Conservation (phyloP, 2,329 filamentous ascomycete species). For the Akanthomyces uredinophilus region DNA sequence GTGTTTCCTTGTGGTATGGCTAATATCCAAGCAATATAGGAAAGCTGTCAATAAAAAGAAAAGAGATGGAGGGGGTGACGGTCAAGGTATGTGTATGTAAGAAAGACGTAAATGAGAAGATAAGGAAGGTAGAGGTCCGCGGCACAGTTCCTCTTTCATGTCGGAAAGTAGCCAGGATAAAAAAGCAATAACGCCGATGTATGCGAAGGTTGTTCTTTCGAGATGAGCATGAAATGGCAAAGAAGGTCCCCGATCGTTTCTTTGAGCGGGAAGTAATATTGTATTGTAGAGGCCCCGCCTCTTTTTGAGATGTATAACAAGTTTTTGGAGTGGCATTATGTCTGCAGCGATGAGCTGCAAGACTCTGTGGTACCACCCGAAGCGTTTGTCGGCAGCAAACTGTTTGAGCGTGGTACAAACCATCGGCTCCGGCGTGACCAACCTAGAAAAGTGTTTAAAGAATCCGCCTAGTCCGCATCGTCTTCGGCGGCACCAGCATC, state of each 20-base stretch:
- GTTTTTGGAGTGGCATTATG: neutral
- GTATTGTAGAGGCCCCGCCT: neutral
- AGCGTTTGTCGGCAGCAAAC: conserved; percentile 5
- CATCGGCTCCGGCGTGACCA: neutral
- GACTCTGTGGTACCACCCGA: neutral
- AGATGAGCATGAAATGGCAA: neutral
- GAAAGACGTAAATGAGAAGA: neutral
- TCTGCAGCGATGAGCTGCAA: neutral
- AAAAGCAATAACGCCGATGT: conserved; percentile 6
- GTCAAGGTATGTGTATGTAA: neutral
- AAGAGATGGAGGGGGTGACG: neutral
- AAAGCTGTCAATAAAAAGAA: neutral
- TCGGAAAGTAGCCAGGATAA: neutral
- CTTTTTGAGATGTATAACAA: neutral
- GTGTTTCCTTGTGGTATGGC: neutral
- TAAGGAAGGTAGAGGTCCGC: neutral
- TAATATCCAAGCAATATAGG: conserved; percentile 4
- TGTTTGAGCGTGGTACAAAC: neutral
- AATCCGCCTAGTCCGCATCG: conserved; percentile 33
- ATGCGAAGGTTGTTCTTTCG: neutral
- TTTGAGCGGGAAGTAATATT: neutral
- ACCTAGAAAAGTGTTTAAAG: conserved; percentile 7
- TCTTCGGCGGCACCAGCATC: conserved; percentile 50
- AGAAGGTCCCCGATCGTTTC: neutral
- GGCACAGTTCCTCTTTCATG: neutral